A percentile compares a stretch with the other conserved stretches of the same genome.
phyloP scores from a whole-genome alignment of 768 basidiomycete species.

The Rhizopogon sp. region DNA sequence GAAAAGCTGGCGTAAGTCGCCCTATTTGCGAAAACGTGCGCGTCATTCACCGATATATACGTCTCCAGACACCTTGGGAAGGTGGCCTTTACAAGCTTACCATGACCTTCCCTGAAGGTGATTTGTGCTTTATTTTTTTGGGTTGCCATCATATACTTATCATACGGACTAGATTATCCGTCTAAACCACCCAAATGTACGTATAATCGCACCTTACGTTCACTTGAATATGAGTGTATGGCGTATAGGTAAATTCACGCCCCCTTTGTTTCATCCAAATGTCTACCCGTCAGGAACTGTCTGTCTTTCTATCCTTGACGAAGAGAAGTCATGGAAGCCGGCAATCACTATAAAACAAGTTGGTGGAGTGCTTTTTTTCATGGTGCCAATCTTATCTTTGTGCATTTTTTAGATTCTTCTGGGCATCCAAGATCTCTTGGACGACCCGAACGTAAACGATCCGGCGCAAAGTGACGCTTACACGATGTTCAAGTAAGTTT shows the following conservation, averaged over 20 bases:
- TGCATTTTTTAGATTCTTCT: slow-evolving; percentile 67
- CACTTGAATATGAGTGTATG: slow-evolving; percentile 3
- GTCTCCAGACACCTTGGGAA: slow-evolving; percentile 87
- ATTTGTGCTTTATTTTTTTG: not conserved
- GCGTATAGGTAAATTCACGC: slow-evolving; percentile 86
- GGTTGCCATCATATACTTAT: slow-evolving; percentile 7
- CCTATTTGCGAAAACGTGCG: slow-evolving; percentile 2
- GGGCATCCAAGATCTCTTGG: slow-evolving; percentile 92
- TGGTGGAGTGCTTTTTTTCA: slow-evolving; percentile 6
- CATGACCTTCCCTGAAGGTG: slow-evolving; percentile 97
- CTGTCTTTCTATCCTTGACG: slow-evolving; percentile 95
- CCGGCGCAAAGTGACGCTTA: slow-evolving; percentile 99
- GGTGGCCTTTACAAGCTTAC: slow-evolving; percentile 90
- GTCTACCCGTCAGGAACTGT: slow-evolving; percentile 99
- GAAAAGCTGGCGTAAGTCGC: slow-evolving; percentile 73
- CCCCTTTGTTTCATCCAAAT: slow-evolving; percentile 95
- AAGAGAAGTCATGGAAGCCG: slow-evolving; percentile 99
- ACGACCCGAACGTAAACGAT: slow-evolving; percentile 95
- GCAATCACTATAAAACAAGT: slow-evolving; percentile 99
- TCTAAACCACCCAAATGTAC: slow-evolving; percentile 91
- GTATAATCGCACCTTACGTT: slow-evolving; percentile 18
- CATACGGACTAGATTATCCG: slow-evolving; percentile 67
- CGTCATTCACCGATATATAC: slow-evolving; percentile 10
- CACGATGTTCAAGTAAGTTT: slow-evolving; percentile 92
- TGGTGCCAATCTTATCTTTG: not conserved